Base-by-base conservation (phyloP, 225 moss, liverwort and hornwort genomes). In the Sphagnum tenellum region DNA sequence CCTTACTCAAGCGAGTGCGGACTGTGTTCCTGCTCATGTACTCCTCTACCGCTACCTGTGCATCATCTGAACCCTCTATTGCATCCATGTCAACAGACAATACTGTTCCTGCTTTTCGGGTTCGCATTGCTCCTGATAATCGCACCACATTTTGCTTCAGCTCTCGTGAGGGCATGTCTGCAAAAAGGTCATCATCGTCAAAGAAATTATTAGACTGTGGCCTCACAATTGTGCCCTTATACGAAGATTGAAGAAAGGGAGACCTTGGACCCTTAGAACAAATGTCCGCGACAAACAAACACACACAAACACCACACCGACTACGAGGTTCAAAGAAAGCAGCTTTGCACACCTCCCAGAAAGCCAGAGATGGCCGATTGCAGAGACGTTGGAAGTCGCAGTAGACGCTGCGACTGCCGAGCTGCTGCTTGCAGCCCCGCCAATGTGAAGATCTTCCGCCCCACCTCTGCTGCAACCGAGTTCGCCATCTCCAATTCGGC, bases 101-200 rank as follows among this genome's bases (percentile, higher is more conserved):
- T 56, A 11, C 63, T 50, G 55, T 68, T 5, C 76, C 68, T 48
- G 78, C 84, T 76, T 77, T 79, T 55, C 74, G 66, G 12, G 75
- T 77, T 71, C 85, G 78, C 74, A 98, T 76, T 60, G 59, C 72
- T 55, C 75, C 83, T 5, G 92, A 85, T 14, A 98, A 70, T 51
- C 80, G 81, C 4, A 87, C 88, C 5, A 98, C 96, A 64, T 85
- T 86, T 75, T 77, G 92, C 78, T 92, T 92, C 68, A 96, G 71
- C 59, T 96, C 96, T 45, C 85, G 76, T 2, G 81, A 81, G 4
- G 96, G 88, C 69, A 88, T 84, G 12, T 96, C 87, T 87, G 78
- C 56, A 61, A n/a, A 65, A 29, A 9, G 52, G 52, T 52, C 52
- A 52, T 9, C 52, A 52, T 52, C 7, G 1, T 29, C 29, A 29